Evolutionary conservation across 352 stramenopile species (phyloP).

Genomic region (Pythium sp.): DNA sequence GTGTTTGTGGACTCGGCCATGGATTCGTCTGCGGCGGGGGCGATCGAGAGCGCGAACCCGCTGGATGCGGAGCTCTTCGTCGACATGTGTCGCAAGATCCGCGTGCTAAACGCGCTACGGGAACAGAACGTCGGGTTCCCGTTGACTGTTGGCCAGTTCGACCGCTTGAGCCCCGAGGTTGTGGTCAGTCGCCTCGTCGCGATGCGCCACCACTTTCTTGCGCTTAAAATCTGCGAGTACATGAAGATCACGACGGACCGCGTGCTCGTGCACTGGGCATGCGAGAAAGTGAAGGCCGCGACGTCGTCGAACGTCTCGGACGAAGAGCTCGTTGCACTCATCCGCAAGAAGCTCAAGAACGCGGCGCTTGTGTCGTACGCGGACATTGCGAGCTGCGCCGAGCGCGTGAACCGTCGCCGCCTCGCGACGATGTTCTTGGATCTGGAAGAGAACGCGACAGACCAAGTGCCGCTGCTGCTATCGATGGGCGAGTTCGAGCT

Average conservation of each 20-base stretch:
- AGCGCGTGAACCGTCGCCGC: slow-evolving; percentile 73
- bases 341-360: slow-evolving; percentile 83
- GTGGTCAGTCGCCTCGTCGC: slow-evolving; percentile 83
- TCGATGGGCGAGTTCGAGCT: slow-evolving; percentile 91
- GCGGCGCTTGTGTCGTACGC: slow-evolving; percentile 79
- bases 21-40: slow-evolving; percentile 31
- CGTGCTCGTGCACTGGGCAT: slow-evolving; percentile 90
- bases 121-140: slow-evolving; percentile 78
- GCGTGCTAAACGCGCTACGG: slow-evolving; percentile 89
- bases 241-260: slow-evolving; percentile 84
- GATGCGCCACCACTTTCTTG: slow-evolving; percentile 85
- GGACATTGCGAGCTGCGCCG: slow-evolving; percentile 79
- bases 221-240: slow-evolving; percentile 91
- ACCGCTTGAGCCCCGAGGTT: slow-evolving; percentile 80
- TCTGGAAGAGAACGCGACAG: slow-evolving; percentile 80
- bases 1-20: slow-evolving; percentile 80
- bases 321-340: slow-evolving; percentile 78
- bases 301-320: slow-evolving; percentile 50
- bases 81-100: slow-evolving; percentile 86
- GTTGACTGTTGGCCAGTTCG: slow-evolving; percentile 77
- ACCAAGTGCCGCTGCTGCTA: slow-evolving; percentile 87
- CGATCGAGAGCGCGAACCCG: slow-evolving; percentile 22
- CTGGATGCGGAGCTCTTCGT: slow-evolving; percentile 85
- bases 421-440: slow-evolving; percentile 90
- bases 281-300: slow-evolving; percentile 82